Evolutionary conservation across 495 filamentous ascomycete genomes (phyloP).

Genomic region (Hypomontagnella submonticulosa): DNA sequence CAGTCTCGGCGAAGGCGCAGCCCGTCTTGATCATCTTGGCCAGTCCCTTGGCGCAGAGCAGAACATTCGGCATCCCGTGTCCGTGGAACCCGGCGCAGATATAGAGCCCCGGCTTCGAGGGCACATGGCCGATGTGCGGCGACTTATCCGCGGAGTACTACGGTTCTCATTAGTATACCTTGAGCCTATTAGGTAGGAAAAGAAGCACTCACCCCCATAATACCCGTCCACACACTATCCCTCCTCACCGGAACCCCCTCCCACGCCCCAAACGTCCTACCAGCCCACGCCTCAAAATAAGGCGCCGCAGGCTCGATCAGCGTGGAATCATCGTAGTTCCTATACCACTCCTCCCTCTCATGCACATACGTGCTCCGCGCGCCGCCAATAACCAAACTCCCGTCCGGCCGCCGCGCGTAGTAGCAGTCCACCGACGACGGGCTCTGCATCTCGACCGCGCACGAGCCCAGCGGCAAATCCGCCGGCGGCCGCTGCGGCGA

Average conservation of each 20-base stretch:
- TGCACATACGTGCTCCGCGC: constrained; percentile 50
- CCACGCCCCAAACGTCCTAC: constrained; percentile 61
- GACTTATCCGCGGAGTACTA: constrained; percentile 54
- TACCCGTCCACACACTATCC: constrained; percentile 65
- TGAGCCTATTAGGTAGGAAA: neutral
- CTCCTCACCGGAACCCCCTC: constrained; percentile 56
- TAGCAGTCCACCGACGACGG: constrained; percentile 49
- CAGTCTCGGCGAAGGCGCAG: constrained; percentile 51
- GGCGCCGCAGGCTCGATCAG: constrained; percentile 53
- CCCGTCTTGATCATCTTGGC: constrained; percentile 56
- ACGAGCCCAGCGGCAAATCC: constrained; percentile 16
- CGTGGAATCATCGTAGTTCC: constrained; percentile 60
- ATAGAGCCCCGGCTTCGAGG: constrained; percentile 54
- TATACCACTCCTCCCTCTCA: constrained; percentile 57
- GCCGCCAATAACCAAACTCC: constrained; percentile 66
- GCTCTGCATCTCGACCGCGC: constrained; percentile 26
- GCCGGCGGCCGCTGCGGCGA: neutral
- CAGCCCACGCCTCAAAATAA: constrained; percentile 63
- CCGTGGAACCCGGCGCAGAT: constrained; percentile 63
- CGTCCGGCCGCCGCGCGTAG: constrained; percentile 61
- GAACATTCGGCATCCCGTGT: constrained; percentile 63
- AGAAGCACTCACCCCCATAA: constrained; percentile 47
- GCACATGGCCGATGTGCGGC: constrained; percentile 60
- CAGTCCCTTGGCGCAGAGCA: constrained; percentile 57
- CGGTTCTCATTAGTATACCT: constrained; percentile 33